Evolutionary conservation across 495 filamentous ascomycete genomes (phyloP), one percentile per base, ranked within the genome.

Genomic region (Xylaria cubensis): DNA sequence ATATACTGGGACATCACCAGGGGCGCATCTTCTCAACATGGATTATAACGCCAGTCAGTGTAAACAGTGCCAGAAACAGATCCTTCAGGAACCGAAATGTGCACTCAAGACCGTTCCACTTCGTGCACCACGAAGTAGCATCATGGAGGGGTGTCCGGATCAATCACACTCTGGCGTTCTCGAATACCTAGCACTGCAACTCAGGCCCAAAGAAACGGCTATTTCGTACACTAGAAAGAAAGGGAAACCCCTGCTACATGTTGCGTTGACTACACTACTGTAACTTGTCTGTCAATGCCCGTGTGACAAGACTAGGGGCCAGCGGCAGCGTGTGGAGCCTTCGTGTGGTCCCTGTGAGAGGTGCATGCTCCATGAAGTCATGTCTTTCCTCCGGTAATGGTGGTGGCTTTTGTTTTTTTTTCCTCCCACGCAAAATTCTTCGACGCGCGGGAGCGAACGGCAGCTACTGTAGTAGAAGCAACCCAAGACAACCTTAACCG

Each of bases 261-360:
- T 63, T 42, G 51, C 65, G 65, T 53, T 51, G 3, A 10, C 64
- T 67, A 42, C 39, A 42, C 36, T 42, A 42, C 10, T 42, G 12
- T 13, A 42, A 69, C 66, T 44, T 62, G 55, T 39, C 17, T 64
- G 17, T 15, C 24, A 29, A 56, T 32, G 56, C 44, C 69, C 29
- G 44, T 71, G 59, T 56, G 61, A 71, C 36, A 44, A 44, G 29
- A 50, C 44, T 4, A 36, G 62, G 61, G 56, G 26, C 34, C 12
- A 64, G 69, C 48, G 69, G 50, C 24, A 63, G 46, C 48, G 56
- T 58, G 61, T 71, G 69, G 69, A 71, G 69, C 42, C 34, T n/a
- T 34, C 15, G 15, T 50, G 29, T 34, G 55, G 53, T 70, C 12
- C 68, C 56, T 62, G 29, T 50, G 46, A 63, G 59, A 64, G 39